phyloP scores from a whole-genome alignment of 441 rosid species.

The California macrophylla region DNA sequence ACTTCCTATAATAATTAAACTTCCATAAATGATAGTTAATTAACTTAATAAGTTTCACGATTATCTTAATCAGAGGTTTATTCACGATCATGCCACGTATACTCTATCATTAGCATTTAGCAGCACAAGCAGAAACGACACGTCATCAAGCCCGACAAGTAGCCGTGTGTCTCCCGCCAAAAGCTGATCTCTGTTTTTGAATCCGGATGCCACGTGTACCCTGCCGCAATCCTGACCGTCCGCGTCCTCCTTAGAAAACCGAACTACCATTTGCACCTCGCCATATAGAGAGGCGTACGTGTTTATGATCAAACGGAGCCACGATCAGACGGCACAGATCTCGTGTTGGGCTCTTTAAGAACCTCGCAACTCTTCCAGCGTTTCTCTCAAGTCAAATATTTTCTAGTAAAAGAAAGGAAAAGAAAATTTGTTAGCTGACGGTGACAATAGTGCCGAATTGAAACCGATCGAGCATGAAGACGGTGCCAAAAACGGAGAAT shows the following conservation, averaged over 20 bases:
- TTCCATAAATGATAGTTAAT: not conserved
- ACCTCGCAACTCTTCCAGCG: not conserved
- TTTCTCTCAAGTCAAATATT: not conserved
- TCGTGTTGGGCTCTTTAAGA: not conserved
- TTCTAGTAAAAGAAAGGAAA: not conserved
- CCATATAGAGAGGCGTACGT: not conserved
- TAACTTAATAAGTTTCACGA: not conserved
- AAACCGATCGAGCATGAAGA: not conserved
- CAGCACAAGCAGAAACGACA: not conserved
- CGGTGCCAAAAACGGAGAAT: not conserved
- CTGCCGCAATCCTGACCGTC: not conserved
- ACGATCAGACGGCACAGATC: not conserved
- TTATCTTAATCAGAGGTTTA: too few relatives aligned
- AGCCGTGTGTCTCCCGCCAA: not conserved
- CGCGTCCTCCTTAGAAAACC: constrained; percentile 2
- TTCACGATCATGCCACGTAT: not conserved
- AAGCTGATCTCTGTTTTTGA: not conserved
- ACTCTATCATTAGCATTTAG: not conserved
- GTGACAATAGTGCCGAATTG: not conserved
- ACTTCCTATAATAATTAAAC: too few relatives aligned
- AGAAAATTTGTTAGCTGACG: not conserved
- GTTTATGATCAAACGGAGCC: not conserved
- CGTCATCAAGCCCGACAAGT: too few relatives aligned
- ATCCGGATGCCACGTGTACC: not conserved
- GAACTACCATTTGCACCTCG: not conserved